Evolutionary conservation across 192 early-diverging fungal genomes (phyloP), one percentile per base, ranked within the genome.

Genomic region (Coemansia sp.): DNA sequence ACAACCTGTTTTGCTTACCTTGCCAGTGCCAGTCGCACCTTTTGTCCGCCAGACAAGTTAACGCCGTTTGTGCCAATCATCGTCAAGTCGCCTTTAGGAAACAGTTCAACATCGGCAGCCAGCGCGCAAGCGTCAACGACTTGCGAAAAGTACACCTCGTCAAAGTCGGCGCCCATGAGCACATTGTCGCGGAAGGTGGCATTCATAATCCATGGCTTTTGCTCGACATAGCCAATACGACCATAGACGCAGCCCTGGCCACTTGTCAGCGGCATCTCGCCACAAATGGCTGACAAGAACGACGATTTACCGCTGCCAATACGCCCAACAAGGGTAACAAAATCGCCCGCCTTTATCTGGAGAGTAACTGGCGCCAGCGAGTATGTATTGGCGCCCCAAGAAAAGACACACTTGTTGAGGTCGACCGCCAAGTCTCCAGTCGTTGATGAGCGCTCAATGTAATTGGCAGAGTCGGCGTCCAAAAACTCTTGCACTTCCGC

Each of bases 221-320:
- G 84, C 32, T 67, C 60, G 21, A 81, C 74, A 21, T 78, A 85
- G 37, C 78, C 76, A 11, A 81, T 76, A 10, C 75, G 70, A 3
- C 94, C 94, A 40, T 87, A 76, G 8, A 96, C 58, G 26, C 68
- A 75, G 2, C 94, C 93, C 7, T 84, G 74, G 16, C 94, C 94
- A 21, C 65, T 65, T 3, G 84, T 57, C 64, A 89, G 84, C 40
- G 91, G 89, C 91, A 95, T 97, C 77, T 99, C 96, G 14, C 92
- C 86, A 66, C 93, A 92, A 9, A 93, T 75, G 0, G 89, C 77
- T 0, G 75, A 73, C 14, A 94, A 72, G 62, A 94, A 78, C 50
- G 85, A 87, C 26, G 78, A 81, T 59, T 92, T 93, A 3, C 91
- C 90, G 13, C 91, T 88, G 19, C 94, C 94, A n/a, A 92, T 89